Conservation (phyloP, 345 rosid genomes). For the Ceriops zippeliana region DNA sequence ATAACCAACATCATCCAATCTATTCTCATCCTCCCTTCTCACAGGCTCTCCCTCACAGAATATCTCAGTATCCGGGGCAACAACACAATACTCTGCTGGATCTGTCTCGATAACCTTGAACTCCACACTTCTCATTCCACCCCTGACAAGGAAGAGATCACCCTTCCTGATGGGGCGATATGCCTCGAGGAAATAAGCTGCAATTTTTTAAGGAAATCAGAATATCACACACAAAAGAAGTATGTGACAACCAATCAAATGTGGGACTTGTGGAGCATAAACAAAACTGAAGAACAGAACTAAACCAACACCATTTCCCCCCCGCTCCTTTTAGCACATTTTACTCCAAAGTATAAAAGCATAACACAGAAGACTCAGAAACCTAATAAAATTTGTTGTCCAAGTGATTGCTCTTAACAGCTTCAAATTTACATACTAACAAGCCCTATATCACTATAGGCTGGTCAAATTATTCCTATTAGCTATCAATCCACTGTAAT, state of each 20-base stretch:
- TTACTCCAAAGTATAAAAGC: no score
- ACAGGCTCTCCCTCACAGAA: slow-evolving; percentile 90
- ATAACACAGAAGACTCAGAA: no score
- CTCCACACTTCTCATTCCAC: slow-evolving; percentile 92
- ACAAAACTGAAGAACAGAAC: no score
- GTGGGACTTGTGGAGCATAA: no score
- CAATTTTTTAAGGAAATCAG: not conserved
- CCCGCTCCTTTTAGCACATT: no score
- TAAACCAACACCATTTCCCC: no score
- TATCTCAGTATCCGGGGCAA: slow-evolving; percentile 84
- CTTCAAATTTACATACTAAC: no score
- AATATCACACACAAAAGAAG: not conserved
- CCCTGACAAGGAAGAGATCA: slow-evolving; percentile 81
- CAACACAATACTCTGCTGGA: slow-evolving; percentile 82
- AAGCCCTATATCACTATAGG: no score
- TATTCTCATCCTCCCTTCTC: slow-evolving; percentile 76
- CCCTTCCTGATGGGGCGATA: slow-evolving; percentile 89
- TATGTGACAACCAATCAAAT: not conserved
- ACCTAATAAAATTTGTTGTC: no score
- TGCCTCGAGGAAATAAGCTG: slow-evolving; percentile 87
- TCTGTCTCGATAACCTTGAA: slow-evolving; percentile 84
- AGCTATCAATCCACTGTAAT: no score
- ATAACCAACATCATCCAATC: slow-evolving; percentile 82
- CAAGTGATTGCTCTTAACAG: no score
- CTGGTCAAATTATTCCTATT: no score